These are phyloP conservation scores for Talaromyces sp. DNA, from an alignment of 2,329 filamentous ascomycete species.

Conservation along the genomic window DNA sequence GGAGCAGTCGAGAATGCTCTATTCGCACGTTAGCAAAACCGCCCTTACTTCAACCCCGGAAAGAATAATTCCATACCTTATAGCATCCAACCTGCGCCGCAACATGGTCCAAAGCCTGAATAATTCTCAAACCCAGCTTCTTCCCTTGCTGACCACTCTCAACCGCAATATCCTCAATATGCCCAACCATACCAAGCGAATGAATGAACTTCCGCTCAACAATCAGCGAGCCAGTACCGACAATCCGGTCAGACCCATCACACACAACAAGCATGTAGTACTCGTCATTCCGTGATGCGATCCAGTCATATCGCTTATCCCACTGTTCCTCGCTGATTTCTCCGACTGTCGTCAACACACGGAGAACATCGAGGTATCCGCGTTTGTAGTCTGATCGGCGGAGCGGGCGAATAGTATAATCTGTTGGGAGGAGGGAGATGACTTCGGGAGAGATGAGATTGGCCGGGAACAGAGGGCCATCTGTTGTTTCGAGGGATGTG, in stretches of 20 bases:
- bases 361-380: conserved; percentile 88
- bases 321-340: conserved; percentile 77
- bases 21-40: too few relatives aligned
- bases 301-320: conserved; percentile 79
- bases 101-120: conserved; percentile 88
- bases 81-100: conserved; percentile 91
- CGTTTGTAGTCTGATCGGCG: conserved; percentile 74
- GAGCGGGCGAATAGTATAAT: conserved; percentile 81
- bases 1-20: conserved; percentile 94
- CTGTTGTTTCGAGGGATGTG: conserved; percentile 20
- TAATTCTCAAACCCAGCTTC: conserved; percentile 89
- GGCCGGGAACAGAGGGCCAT: conserved; percentile 71
- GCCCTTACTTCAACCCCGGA: too few relatives aligned
- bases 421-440: conserved; percentile 70
- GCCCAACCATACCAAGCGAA: conserved; percentile 66
- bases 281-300: conserved; percentile 70
- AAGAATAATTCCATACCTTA: conserved; percentile 58
- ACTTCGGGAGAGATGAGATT: conserved; percentile 78
- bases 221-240: conserved; percentile 87
- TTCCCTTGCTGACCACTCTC: conserved; percentile 95
- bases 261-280: conserved; percentile 89
- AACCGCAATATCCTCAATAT: conserved; percentile 98
- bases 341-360: conserved; percentile 89
- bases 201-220: conserved; percentile 79
- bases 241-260: conserved; percentile 69